Conservation (phyloP, 495 filamentous ascomycete genomes). For the Xylaria palmicola region DNA sequence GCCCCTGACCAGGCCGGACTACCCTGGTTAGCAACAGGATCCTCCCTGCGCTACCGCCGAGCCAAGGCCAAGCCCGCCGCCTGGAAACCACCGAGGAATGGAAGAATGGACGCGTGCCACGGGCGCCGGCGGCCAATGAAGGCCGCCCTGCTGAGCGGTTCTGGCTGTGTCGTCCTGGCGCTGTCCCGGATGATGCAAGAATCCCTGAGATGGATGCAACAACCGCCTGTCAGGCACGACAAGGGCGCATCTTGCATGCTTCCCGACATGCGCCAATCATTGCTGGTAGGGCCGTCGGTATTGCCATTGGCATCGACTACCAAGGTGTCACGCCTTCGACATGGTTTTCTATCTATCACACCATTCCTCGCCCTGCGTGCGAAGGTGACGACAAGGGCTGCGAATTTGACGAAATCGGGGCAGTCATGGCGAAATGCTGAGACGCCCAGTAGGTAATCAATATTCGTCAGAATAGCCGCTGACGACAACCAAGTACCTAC, state of each 20-base stretch:
- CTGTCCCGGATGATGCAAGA: constrained; percentile 5
- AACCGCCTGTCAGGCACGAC: constrained; percentile 11
- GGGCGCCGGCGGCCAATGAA: neutral
- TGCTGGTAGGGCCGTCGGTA: too few relatives aligned
- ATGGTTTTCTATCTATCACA: too few relatives aligned
- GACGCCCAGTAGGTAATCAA: neutral
- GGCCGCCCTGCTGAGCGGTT: neutral
- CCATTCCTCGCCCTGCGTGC: too few relatives aligned
- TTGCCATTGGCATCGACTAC: neutral
- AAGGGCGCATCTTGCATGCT: too few relatives aligned
- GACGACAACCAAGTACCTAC: too few relatives aligned
- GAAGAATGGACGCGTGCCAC: neutral
- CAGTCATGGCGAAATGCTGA: too few relatives aligned
- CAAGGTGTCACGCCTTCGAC: neutral
- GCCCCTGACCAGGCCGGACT: constrained; percentile 17
- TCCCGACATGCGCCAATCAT: too few relatives aligned
- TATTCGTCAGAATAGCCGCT: neutral
- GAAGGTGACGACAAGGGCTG: too few relatives aligned
- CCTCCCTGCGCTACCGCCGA: too few relatives aligned
- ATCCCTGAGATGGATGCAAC: constrained; percentile 16
- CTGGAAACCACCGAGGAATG: neutral
- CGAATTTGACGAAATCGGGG: too few relatives aligned
- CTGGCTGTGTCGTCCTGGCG: neutral
- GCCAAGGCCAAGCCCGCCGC: neutral
- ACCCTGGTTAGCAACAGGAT: neutral